phyloP scores from a whole-genome alignment of 345 rosid genomes.

The Syzygium aromaticum region DNA sequence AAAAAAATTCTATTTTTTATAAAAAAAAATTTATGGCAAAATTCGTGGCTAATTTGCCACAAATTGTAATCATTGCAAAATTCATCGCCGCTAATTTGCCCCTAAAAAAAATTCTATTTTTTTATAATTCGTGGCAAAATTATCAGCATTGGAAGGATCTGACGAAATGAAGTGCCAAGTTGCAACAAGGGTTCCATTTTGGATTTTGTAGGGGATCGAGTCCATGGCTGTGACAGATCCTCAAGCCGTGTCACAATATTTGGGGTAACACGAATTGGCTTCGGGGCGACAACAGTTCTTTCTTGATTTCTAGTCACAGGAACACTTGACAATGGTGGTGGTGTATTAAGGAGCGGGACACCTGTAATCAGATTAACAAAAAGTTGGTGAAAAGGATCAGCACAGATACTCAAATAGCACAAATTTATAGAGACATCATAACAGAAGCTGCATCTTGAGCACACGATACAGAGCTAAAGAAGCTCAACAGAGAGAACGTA shows the following conservation, averaged over 20 bases:
- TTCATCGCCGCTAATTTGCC: too few species aligned
- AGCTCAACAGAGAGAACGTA: background rate
- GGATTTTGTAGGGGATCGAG: conserved; percentile 98
- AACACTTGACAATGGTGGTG: conserved; percentile 59
- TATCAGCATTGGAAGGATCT: conserved; percentile 43
- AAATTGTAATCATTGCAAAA: too few species aligned
- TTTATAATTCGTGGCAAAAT: too few species aligned
- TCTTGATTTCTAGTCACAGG: conserved; percentile 46
- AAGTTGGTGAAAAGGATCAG: background rate
- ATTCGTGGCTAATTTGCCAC: too few species aligned
- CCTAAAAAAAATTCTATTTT: too few species aligned
- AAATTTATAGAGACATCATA: background rate
- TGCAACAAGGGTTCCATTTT: conserved; percentile 88
- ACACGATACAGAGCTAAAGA: background rate
- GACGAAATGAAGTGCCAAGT: conserved; percentile 62
- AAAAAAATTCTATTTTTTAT: too few species aligned
- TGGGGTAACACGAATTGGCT: conserved; percentile 83
- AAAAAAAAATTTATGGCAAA: too few species aligned
- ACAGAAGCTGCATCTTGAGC: background rate
- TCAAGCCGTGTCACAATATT: conserved; percentile 69
- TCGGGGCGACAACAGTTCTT: conserved; percentile 71
- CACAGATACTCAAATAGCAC: background rate
- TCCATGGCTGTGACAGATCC: conserved; percentile 98
- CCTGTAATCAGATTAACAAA: conserved; percentile 33
- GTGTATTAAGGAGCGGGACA: conserved; percentile 92